Evolutionary conservation across 768 basidiomycete genomes (phyloP), one percentile per base, ranked within the genome.

Genomic region (Steccherinum ochraceum): DNA sequence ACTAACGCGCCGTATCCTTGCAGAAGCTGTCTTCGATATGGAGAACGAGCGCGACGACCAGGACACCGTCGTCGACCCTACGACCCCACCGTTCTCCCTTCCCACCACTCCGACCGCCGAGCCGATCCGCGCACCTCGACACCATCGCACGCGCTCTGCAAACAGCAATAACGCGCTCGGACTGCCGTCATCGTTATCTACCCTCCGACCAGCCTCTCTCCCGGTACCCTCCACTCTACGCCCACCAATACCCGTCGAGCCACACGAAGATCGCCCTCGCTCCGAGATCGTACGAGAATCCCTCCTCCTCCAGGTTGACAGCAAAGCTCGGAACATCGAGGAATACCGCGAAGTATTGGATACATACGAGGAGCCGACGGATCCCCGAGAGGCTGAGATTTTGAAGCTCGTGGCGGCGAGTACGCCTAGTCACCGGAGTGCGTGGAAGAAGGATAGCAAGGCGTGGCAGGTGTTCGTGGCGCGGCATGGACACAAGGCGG

Each of bases 11-110:
- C 26, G 23, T n/a, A n/a, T n/a, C n/a, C n/a, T 45, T 19, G 19
- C 54, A 84, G 86, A 81, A 49, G 72, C 82, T 69, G 78, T 90
- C 35, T 90, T 90, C 55, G 78, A 80, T 48, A 68, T 89, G 56
- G 88, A 90, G 46, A 79, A 81, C 41, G 78, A 76, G 64, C 64
- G 24, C 53, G 65, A 57, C 68, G 59, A 39, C 58, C 70, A 39
- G 58, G 45, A 66, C 21, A 54, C 60, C 21, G 65, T 65, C 20
- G 66, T 58, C 16, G 48, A 47, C 12, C 67, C 69, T 11, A 58
- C 58, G 11, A 56, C 63, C n/a, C 68, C 66, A 12, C 60, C 67
- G 1, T n/a, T 65, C 68, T 45, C 49, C 60, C 13, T 72, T 25
- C 49, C n/a, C 39, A 48, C 18, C 48, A 52, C 46, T 40, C 21